Percentiles rank a stretch among this genome's conserved stretches.
Evolutionary conservation across 768 basidiomycete species (phyloP).

Genomic region (Asterophora lycoperdoides): DNA sequence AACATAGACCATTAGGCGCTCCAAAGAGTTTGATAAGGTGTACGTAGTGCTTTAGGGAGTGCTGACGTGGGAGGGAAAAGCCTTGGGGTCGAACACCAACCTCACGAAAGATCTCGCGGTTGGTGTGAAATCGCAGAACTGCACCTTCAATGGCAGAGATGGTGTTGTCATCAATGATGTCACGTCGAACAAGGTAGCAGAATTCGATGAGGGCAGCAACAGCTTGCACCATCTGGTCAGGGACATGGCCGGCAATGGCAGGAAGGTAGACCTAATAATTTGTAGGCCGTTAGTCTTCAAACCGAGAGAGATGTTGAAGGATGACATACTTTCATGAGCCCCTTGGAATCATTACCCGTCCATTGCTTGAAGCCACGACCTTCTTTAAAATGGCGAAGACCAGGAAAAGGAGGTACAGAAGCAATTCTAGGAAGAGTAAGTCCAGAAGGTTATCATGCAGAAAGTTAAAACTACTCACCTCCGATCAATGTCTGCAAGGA

Average conservation of each 20-base stretch:
- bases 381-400: constrained; percentile 19
- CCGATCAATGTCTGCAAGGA: constrained; percentile 32
- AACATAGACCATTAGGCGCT: constrained; percentile 32
- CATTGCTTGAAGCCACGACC: constrained; percentile 28
- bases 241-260: constrained; percentile 23
- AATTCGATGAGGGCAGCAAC: constrained; percentile 18
- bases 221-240: constrained; percentile 11
- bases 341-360: constrained; percentile 30
- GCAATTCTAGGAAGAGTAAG: constrained; percentile 27
- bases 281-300: neutral
- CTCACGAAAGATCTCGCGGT: constrained; percentile 13
- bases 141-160: neutral
- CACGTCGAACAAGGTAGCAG: constrained; percentile 7
- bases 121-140: constrained; percentile 10
- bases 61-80: constrained; percentile 17
- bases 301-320: no score
- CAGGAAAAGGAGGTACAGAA: constrained; percentile 12
- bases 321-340: constrained; percentile 27
- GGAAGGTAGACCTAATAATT: constrained; percentile 20
- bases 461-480: constrained; percentile 17
- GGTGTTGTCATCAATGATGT: neutral
- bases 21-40: constrained; percentile 20
- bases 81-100: constrained; percentile 6
- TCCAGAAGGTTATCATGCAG: neutral
- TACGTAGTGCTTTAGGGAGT: constrained; percentile 16